Evolutionary conservation across 163 green algal genomes (phyloP), one percentile per base, ranked within the genome.

Genomic region (Chlamydomonas reinhardtii): DNA sequence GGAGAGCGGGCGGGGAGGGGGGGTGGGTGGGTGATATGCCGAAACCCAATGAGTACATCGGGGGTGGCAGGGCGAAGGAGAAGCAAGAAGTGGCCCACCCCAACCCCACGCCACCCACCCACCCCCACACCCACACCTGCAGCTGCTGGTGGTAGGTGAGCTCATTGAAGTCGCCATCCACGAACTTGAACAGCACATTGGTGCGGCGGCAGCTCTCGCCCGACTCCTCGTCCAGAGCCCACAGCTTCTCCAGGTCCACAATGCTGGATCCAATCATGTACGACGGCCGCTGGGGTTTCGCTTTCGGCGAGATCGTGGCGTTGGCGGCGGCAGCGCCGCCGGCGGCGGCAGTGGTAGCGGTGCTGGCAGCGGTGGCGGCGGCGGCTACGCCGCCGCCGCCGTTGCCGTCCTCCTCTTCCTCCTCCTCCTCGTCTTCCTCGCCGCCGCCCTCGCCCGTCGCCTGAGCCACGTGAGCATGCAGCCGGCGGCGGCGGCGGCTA

Each of bases 131-230:
- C 48, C 48, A 16, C 11, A 56, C 48, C 48, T 80, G 64, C 27
- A 86, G 56, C 69, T 86, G 80, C 29, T 86, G 70, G 37, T 86
- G 80, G 35, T 86, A 86, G 22, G 80, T 34, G 52, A 79, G 73
- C 24, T 86, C 80, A 27, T 86, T 86, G 80, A 86, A 86, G 29
- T 86, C 80, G 24, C 80, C 80, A 37, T 86, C 80, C 14, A 86
- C 54, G 34, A 86, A 86, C 48, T 66, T 79, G 37, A 86, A 86
- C n/a, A 80, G 70, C 54, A 86, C 80, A 16, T 86, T 86, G 70
- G 69, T 80, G 17, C n/a, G 54, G 2, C 80, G 69, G 80, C 80
- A 86, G 25, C 32, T 22, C 14, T 37, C 17, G 48, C 54, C 52
- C 2, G 66, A 9, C 11, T 20, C 35, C 32, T 12, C 25, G 54